Conservation (phyloP, 129 eudicot genomes). For the sunflower (Helianthus annuus) region HanXRQr2.0-SUNRISE NC_035438.2:98182417-98182916, state of each 20-base stretch:
- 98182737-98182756: constrained; percentile 52
- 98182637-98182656: not conserved
- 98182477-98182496: not conserved
- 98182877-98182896: constrained; percentile 16
- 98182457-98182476: too few relatives aligned
- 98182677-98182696: not conserved
- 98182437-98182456: not conserved
- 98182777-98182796: constrained; percentile 67
- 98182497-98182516: not conserved
- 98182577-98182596: not conserved
- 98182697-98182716: constrained; percentile 1
- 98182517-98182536: not conserved
- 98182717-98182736: constrained; percentile 48
- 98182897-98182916: not conserved
- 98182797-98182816: constrained; percentile 56
- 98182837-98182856: constrained; percentile 77
- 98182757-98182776: constrained; percentile 54
- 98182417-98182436: not conserved
- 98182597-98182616: not conserved
- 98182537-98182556: not conserved
- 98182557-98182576: too few relatives aligned
- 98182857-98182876: constrained; percentile 95
- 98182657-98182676: not conserved
- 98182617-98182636: constrained; percentile 6
- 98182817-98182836: constrained; percentile 53